phyloP scores from a whole-genome alignment of 1,284 basidiomycete genomes.

The Peniophora sp. region DNA sequence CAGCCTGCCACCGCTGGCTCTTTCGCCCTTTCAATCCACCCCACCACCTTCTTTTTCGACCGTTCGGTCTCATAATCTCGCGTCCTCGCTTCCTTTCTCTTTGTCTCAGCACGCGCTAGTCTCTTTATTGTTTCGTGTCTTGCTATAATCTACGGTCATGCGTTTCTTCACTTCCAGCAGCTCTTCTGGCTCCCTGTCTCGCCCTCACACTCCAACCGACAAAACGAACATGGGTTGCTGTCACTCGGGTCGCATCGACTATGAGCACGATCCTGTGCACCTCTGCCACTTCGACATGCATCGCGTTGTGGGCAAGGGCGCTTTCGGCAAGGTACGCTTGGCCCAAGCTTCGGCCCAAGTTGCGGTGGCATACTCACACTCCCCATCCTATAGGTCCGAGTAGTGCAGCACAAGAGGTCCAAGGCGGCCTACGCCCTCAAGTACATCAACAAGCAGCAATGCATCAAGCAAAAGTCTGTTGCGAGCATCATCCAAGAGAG shows the following conservation, averaged over 20 bases:
- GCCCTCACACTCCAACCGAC: background rate
- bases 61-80: slow-evolving; percentile 5
- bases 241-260: slow-evolving; percentile 78
- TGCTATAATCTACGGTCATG: background rate
- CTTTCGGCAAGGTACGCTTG: slow-evolving; percentile 81
- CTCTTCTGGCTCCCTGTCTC: slow-evolving; percentile 22
- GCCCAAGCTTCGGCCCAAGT: background rate
- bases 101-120: background rate
- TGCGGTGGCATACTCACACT: background rate
- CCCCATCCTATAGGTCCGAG: slow-evolving; percentile 50
- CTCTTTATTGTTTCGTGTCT: background rate
- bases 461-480: slow-evolving; percentile 84
- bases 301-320: slow-evolving; percentile 86
- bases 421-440: slow-evolving; percentile 92
- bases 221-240: slow-evolving; percentile 44
- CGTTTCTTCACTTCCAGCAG: slow-evolving; percentile 11
- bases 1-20: too few relatives aligned
- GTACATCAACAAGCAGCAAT: slow-evolving; percentile 91
- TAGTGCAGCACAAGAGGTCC: slow-evolving; percentile 90
- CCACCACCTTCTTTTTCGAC: too few relatives aligned
- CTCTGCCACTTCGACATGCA: slow-evolving; percentile 94
- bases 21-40: too few relatives aligned
- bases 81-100: too few relatives aligned
- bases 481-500: slow-evolving; percentile 92
- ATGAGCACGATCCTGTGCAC: slow-evolving; percentile 77